Percentiles rank a stretch among this genome's conserved stretches.
These are phyloP conservation scores for Cercophora newfieldiana DNA, from an alignment of 495 filamentous ascomycete species.

Conservation along the genomic window DNA sequence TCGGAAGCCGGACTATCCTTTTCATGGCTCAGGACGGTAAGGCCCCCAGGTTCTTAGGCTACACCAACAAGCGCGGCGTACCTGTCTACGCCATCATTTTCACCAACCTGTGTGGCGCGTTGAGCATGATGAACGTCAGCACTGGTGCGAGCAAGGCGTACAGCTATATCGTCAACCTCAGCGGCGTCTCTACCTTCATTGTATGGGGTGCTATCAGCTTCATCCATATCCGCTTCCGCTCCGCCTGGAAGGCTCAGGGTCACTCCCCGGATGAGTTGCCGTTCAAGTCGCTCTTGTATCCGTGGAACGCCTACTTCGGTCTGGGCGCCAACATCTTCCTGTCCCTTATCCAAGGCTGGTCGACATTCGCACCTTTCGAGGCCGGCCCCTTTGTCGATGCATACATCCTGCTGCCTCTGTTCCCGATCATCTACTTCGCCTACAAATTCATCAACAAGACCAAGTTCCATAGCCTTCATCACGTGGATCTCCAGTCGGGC, in stretches of 20 bases:
- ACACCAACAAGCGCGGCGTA: constrained; percentile 63
- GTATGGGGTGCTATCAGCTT: constrained; percentile 71
- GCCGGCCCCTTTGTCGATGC: constrained; percentile 63
- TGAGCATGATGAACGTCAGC: constrained; percentile 66
- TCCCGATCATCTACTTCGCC: constrained; percentile 56
- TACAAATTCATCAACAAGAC: constrained; percentile 65
- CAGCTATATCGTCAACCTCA: constrained; percentile 49
- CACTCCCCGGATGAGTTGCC: constrained; percentile 54
- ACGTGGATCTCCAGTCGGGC: constrained; percentile 63
- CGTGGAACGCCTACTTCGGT: constrained; percentile 63
- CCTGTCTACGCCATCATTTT: constrained; percentile 63
- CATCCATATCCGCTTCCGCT: constrained; percentile 73
- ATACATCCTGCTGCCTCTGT: constrained; percentile 68
- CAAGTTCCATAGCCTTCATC: constrained; percentile 47
- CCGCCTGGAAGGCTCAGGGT: constrained; percentile 57
- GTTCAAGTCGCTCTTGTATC: constrained; percentile 59
- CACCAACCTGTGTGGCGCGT: constrained; percentile 63
- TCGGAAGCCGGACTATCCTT: constrained; percentile 63
- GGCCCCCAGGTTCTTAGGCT: constrained; percentile 65
- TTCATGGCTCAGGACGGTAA: constrained; percentile 66
- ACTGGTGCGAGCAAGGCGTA: constrained; percentile 60
- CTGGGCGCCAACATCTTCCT: constrained; percentile 62
- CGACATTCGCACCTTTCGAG: constrained; percentile 55
- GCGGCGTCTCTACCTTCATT: constrained; percentile 62
- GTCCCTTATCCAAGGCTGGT: constrained; percentile 64